phyloP scores from a whole-genome alignment of 2,329 filamentous ascomycete species.

The Alternaria ethzedia region DNA sequence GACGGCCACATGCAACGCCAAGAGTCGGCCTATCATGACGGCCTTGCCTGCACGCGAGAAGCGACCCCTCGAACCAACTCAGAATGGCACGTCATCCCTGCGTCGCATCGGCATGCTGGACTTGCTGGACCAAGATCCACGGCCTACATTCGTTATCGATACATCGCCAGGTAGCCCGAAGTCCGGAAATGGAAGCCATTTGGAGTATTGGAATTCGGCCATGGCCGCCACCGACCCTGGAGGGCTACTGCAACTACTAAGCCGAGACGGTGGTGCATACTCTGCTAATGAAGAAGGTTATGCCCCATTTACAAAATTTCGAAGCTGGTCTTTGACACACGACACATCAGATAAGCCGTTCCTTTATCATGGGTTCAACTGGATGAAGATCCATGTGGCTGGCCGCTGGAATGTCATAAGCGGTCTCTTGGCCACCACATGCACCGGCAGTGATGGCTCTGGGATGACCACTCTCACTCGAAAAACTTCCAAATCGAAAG shows the following conservation, averaged over 20 bases:
- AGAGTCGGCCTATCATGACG: not conserved
- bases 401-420: slow-evolving; percentile 32
- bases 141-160: slow-evolving; percentile 28
- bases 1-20: slow-evolving; percentile 1
- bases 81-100: slow-evolving; percentile 11
- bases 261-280: not conserved
- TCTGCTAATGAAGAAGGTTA: not conserved
- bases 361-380: slow-evolving; percentile 11
- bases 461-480: not conserved
- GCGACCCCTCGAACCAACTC: not conserved
- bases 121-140: slow-evolving; percentile 27
- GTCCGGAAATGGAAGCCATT: not conserved
- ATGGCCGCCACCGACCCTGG: slow-evolving; percentile 16
- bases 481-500: slow-evolving; percentile 5
- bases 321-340: slow-evolving; percentile 19
- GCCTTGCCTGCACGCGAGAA: not conserved
- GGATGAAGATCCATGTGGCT: slow-evolving; percentile 22
- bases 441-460: not conserved
- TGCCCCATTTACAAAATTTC: slow-evolving; percentile 16
- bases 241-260: slow-evolving; percentile 14
- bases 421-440: not conserved
- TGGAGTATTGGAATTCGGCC: slow-evolving; percentile 32
- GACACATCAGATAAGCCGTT: slow-evolving; percentile 1
- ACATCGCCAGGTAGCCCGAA: not conserved
- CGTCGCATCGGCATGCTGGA: slow-evolving; percentile 25